A percentile compares a stretch with the other conserved stretches of the same genome.
These are phyloP conservation scores for Salvia hispanica DNA, from an alignment of 257 asterid species.

Conservation along the genomic window DNA sequence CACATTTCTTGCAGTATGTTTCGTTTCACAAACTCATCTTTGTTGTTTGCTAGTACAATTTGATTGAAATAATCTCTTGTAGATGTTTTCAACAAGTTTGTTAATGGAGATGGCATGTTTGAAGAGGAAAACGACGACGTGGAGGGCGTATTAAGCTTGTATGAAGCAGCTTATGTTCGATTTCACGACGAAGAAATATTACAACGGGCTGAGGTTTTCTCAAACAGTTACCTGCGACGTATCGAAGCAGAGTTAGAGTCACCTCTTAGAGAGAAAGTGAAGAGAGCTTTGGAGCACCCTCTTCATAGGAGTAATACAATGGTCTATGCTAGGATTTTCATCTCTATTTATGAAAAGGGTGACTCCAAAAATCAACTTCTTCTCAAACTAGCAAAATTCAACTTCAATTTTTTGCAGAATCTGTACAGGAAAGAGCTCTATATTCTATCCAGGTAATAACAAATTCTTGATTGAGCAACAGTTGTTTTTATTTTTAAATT, in stretches of 20 bases:
- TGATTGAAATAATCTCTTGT: no score
- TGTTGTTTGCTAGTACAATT: no score
- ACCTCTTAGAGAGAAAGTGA: conserved; percentile 26
- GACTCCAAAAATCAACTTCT: conserved; percentile 8
- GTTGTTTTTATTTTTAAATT: no score
- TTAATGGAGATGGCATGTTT: conserved; percentile 16
- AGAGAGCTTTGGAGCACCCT: conserved; percentile 23
- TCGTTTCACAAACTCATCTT: no score
- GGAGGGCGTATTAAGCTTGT: conserved; percentile 39
- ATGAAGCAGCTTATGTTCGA: conserved; percentile 43
- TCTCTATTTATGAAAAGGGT: conserved; percentile 27
- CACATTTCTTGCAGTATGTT: conserved; percentile 26
- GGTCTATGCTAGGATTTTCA: conserved; percentile 15
- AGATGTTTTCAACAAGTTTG: conserved; percentile 30
- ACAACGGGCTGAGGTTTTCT: conserved; percentile 32
- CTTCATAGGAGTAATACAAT: conserved; percentile 22
- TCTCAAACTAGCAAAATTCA: background rate
- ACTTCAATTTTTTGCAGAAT: conserved; percentile 36
- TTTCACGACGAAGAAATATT: conserved; percentile 39
- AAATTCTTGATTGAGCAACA: no score
- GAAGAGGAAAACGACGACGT: conserved; percentile 17
- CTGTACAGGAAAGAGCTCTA: conserved; percentile 37
- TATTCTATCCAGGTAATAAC: conserved; percentile 26
- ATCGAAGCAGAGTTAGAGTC: background rate
- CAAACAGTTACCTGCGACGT: conserved; percentile 15